Conservation (phyloP, 164 flowering plant genomes). For the Litsea cubeba region DNA sequence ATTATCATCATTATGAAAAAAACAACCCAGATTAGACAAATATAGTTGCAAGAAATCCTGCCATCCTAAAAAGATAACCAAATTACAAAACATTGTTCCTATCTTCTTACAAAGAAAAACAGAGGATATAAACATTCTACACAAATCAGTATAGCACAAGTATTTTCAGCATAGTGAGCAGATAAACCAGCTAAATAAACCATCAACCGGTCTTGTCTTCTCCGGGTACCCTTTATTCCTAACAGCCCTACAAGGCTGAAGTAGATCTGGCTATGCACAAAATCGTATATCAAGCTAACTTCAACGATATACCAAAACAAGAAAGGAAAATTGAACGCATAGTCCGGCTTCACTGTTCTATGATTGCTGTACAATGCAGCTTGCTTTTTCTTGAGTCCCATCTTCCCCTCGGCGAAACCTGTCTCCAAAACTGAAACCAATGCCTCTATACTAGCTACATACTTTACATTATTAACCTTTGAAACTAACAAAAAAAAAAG, state of each 20-base stretch:
- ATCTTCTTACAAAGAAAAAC: too few species aligned
- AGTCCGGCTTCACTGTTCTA: too few species aligned
- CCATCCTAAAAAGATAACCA: neutral
- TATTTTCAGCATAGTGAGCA: neutral
- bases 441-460: slow-evolving; percentile 18
- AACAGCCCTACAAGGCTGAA: neutral
- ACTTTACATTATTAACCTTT: slow-evolving; percentile 19
- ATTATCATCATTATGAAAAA: too few species aligned
- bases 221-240: neutral
- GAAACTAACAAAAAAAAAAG: slow-evolving; percentile 1
- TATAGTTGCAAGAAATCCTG: neutral
- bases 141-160: slow-evolving; percentile 1
- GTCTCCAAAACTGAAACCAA: neutral
- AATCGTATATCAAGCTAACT: slow-evolving; percentile 2
- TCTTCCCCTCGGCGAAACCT: neutral
- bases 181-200: neutral
- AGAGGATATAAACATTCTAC: neutral
- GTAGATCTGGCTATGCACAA: neutral
- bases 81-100: too few species aligned
- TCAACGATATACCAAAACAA: too few species aligned
- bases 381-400: neutral
- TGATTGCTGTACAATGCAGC: slow-evolving; percentile 14
- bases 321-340: neutral
- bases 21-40: too few species aligned
- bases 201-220: neutral